phyloP scores from a whole-genome alignment of 1,139 yeast species.

The Suhomyces panamericanus region DNA sequence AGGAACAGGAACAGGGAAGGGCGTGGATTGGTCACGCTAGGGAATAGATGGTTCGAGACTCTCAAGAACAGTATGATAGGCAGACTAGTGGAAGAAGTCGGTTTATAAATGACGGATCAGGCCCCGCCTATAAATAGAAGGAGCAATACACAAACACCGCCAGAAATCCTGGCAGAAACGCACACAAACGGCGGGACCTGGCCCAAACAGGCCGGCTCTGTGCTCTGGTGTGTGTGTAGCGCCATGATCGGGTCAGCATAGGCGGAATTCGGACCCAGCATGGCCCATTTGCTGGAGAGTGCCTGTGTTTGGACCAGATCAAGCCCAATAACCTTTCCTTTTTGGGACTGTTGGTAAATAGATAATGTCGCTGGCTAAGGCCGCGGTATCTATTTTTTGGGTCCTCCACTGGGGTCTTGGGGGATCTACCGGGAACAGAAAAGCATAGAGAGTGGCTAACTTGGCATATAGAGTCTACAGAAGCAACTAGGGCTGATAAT shows the following conservation, averaged over 20 bases:
- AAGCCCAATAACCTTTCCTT: neutral
- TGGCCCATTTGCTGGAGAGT: neutral
- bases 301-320: neutral
- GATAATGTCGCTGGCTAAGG: slow-evolving; percentile 1
- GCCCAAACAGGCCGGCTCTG: neutral
- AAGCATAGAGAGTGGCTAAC: neutral
- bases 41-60: too few relatives aligned
- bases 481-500: too few relatives aligned
- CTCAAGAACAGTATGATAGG: too few relatives aligned
- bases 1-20: too few relatives aligned
- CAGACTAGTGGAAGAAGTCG: neutral
- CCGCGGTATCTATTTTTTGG: neutral
- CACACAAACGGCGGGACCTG: neutral
- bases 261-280: too few relatives aligned
- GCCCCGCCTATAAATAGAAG: slow-evolving; percentile 1
- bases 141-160: neutral
- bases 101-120: neutral
- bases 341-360: neutral
- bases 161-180: neutral
- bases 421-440: too few relatives aligned
- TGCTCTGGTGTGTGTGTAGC: neutral
- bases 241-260: neutral
- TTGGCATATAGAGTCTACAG: too few relatives aligned
- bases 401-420: too few relatives aligned
- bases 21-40: too few relatives aligned